Conservation (phyloP, 495 filamentous ascomycete species). For the Penicillium taxi region DNA sequence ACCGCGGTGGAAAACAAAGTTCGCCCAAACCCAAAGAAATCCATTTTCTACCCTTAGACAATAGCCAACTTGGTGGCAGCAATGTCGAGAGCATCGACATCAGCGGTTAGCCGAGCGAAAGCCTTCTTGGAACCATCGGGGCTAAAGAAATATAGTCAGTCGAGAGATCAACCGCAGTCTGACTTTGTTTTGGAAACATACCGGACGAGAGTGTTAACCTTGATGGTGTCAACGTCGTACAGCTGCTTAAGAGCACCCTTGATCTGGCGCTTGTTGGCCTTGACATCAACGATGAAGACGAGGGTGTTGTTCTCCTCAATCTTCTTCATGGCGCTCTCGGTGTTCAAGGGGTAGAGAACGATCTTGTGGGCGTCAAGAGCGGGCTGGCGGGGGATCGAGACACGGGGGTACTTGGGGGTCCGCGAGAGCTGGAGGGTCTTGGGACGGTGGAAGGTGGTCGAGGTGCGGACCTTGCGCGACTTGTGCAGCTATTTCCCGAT, state of each 20-base stretch:
- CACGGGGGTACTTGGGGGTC: conserved; percentile 91
- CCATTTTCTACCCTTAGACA: conserved; percentile 55
- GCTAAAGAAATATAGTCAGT: conserved; percentile 34
- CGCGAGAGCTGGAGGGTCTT: conserved; percentile 90
- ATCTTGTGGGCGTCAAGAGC: conserved; percentile 91
- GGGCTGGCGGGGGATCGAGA: conserved; percentile 80
- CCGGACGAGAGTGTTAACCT: conserved; percentile 99
- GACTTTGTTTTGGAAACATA: conserved; percentile 28
- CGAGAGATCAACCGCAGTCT: background rate
- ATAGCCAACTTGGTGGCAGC: conserved; percentile 97
- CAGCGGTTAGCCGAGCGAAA: conserved; percentile 84
- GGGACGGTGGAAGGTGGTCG: conserved; percentile 93
- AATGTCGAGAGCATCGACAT: conserved; percentile 98
- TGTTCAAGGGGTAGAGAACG: conserved; percentile 83
- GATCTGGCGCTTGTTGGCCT: conserved; percentile 99
- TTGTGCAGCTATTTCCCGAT: conserved; percentile 49
- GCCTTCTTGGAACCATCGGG: conserved; percentile 99
- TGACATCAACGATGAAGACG: conserved; percentile 96
- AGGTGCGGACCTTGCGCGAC: conserved; percentile 81
- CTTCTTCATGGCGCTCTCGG: conserved; percentile 99
- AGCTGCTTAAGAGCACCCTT: conserved; percentile 97
- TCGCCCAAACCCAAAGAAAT: conserved; percentile 38
- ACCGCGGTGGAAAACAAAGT: conserved; percentile 38
- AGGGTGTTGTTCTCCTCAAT: conserved; percentile 99
- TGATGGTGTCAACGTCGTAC: conserved; percentile 95